Evolutionary conservation across 106 monocot species (phyloP), one percentile per base, ranked within the genome.

Genomic region (Dioscorea dumetorum): DNA sequence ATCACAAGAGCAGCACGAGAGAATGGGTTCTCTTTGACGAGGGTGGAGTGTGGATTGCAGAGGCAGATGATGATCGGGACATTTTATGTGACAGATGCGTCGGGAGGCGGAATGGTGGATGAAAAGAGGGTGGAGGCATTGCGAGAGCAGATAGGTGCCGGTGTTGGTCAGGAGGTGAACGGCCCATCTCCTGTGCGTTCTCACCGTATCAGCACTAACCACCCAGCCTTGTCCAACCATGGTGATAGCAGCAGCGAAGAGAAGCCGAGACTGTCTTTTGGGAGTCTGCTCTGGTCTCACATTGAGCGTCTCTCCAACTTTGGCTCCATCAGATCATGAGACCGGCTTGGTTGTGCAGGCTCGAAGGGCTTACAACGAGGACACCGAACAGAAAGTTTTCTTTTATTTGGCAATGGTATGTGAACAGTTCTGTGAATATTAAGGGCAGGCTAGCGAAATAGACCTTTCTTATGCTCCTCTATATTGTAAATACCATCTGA

Each of bases 1-100:
- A 53, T 90, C 22, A 90, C 83, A 5, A 31, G 83, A 50, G 70
- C 72, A 69, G 52, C 86, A 13, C 71, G 85, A n/a, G 90, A 90
- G 80, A 70, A 71, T 54, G 83, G 90, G 7, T 34, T 90, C 33
- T 73, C 90, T 7, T 48, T 86, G 71, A 67, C 69, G n/a, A 73
- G 69, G 73, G 81, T 73, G 0, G 83, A 90, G 71, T 76, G 83
- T 56, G 33, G 19, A 58, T 74, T 57, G 51, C 68, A 71, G 8
- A 68, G 77, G 24, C 74, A 79, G 49, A 72, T 11, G 32, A 79
- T 77, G 12, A 41, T 80, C 10, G 91, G 82, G 9, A 80, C 58
- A 1, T 87, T 91, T 61, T 91, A 80, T 28, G 81, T 87, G n/a
- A 64, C 68, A 19, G 84, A 80, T 13, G 70, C 70, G 0, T 79